Base-by-base conservation (phyloP, 23 red algal species). In the Pyropia yezoensis region DNA sequence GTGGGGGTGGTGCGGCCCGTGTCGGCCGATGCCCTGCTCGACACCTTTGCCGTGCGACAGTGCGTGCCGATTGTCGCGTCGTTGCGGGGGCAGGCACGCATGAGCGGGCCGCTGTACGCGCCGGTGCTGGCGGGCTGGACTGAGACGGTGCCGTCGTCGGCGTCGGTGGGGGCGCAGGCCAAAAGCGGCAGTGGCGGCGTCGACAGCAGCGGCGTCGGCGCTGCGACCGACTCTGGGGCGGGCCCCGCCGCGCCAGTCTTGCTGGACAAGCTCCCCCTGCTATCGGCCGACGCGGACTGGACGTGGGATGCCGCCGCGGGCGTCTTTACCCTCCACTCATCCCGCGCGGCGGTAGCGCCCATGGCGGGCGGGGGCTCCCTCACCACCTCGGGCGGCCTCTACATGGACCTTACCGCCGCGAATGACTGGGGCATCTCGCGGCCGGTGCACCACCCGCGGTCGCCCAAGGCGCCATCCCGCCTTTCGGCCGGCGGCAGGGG, bases 1-100 rank as follows among this genome's bases (percentile, higher is more conserved):
- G 71, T 70, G 18, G 79, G 66, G 3, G 65, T 80, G 27, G 80
- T 77, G 34, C 70, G 79, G 27, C 78, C 57, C 21, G 69, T 84
- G 26, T 79, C 76, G 50, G 74, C 84, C 52, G 84, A 84, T 54
- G 71, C 78, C 27, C 57, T 83, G 18, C 52, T 93, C 14, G 66
- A 93, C 22, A 93, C 88, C 50, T 93, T 93, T 78, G 66, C 77
- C 17, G 60, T 93, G 30, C 78, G 84, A 0, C 65, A 69, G 66
- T 76, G 74, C 70, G 65, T 84, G 3, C 88, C 88, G 16, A 65
- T 93, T 2, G 25, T 57, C 28, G 88, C 71, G 14, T 53, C 55
- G 1, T 53, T 85, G 24, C 73, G 62, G 50, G 88, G 77, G 27
- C 73, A 85, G 27, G 80, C 68, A 3, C 88, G 60, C 20, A 78